Evolutionary conservation across 352 stramenopile species (phyloP).

Genomic region (Phytophthora citrophthora): DNA sequence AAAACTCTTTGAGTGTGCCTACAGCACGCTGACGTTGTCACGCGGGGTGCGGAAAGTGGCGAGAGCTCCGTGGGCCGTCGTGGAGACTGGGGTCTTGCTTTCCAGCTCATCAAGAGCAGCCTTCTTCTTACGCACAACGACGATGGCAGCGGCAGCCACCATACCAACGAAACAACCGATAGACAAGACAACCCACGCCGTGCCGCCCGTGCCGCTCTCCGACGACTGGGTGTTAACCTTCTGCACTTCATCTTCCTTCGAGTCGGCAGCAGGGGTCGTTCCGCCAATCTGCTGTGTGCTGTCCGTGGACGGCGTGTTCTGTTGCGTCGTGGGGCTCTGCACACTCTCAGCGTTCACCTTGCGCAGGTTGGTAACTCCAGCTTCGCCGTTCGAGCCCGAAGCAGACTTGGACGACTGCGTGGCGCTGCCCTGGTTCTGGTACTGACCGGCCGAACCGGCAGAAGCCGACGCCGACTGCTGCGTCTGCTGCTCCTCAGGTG

Average conservation of each 20-base stretch:
- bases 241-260: constrained; percentile 39
- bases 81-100: constrained; percentile 54
- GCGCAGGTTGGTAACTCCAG: constrained; percentile 25
- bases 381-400: constrained; percentile 20
- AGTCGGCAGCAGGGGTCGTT: constrained; percentile 19
- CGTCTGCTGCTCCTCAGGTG: not conserved
- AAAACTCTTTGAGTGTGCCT: constrained; percentile 25
- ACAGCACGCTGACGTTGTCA: constrained; percentile 61
- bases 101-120: constrained; percentile 60
- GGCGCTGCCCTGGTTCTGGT: constrained; percentile 6
- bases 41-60: constrained; percentile 61
- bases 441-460: constrained; percentile 16
- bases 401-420: constrained; percentile 12
- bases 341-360: constrained; percentile 24
- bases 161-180: constrained; percentile 44
- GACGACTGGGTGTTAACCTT: constrained; percentile 44
- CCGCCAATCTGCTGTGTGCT: constrained; percentile 16
- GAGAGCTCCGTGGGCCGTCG: constrained; percentile 31
- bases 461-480: constrained; percentile 19
- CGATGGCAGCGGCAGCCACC: constrained; percentile 58
- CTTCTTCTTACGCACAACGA: constrained; percentile 79
- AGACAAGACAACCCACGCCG: constrained; percentile 43
- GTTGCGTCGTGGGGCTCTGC: constrained; percentile 2
- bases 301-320: constrained; percentile 9
- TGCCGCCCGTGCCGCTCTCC: not conserved